Percentiles rank a stretch among this genome's conserved stretches.
Evolutionary conservation across 2,329 filamentous ascomycete species (phyloP).

Genomic region (Colletotrichum destructivum): DNA sequence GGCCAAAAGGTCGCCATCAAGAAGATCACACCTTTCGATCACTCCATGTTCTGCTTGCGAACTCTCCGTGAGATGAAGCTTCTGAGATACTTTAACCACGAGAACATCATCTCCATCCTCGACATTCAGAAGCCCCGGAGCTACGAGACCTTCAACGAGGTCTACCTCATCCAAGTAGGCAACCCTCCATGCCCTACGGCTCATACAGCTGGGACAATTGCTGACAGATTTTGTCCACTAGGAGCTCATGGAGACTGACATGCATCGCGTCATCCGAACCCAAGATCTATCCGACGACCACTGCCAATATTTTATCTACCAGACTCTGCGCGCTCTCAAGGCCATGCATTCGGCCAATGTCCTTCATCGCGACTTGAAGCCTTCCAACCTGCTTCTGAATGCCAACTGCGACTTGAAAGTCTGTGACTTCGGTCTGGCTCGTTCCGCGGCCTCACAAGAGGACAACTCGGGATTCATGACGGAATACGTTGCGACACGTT

Average conservation of each 20-base stretch:
- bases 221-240: slow-evolving; percentile 54
- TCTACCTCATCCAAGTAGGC: slow-evolving; percentile 95
- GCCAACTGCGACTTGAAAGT: slow-evolving; percentile 99
- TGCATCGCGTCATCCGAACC: slow-evolving; percentile 98
- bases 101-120: slow-evolving; percentile 99
- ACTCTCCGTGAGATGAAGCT: slow-evolving; percentile 99
- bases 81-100: slow-evolving; percentile 98
- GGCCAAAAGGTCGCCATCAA: slow-evolving; percentile 99
- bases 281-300: slow-evolving; percentile 99
- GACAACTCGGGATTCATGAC: slow-evolving; percentile 99
- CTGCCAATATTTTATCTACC: slow-evolving; percentile 99
- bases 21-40: slow-evolving; percentile 99
- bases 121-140: slow-evolving; percentile 98
- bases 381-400: slow-evolving; percentile 95
- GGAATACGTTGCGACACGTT: slow-evolving; percentile 98
- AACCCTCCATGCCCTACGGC: neutral
- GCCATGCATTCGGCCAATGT: slow-evolving; percentile 99
- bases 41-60: slow-evolving; percentile 98
- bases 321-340: slow-evolving; percentile 96
- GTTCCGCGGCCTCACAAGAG: slow-evolving; percentile 95
- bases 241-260: slow-evolving; percentile 99
- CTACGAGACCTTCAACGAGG: slow-evolving; percentile 96
- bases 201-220: neutral
- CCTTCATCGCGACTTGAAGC: slow-evolving; percentile 96
- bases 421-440: slow-evolving; percentile 96